Evolutionary conservation across 2,329 filamentous ascomycete genomes (phyloP), one percentile per base, ranked within the genome.

Genomic region (Thielaviopsis cerberus): DNA sequence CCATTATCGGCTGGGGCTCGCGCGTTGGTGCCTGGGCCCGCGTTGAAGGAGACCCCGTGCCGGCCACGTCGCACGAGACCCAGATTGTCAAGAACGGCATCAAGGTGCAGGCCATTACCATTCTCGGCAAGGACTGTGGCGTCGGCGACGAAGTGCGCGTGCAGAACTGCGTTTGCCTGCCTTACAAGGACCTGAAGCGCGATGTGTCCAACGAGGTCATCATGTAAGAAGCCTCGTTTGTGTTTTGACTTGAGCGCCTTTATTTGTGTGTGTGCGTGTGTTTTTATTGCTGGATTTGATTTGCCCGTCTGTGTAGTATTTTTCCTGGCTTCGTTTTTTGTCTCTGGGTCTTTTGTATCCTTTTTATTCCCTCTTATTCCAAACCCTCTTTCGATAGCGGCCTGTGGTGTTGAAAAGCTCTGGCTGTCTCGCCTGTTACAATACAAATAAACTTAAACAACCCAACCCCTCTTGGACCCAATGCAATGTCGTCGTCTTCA

Each of bases 91-190:
- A 96, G 81, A 94, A 96, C 67, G 92, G 92, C 55, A 83, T 97
- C 71, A 97, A 97, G 77, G 92, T 98, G 55, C 92, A 97, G 77
- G 94, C 88, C 71, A 92, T 97, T 68, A 97, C 91, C 53, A 98
- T 97, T 64, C 72, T 98, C 62, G 91, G 91, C 68, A 96, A 97
- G 77, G 92, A 98, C 71, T 97, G 91, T 67, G 81, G 77, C 58
- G 92, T 97, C 27, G 89, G 85, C 3, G 92, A 98, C 66, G 92
- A 97, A 72, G 84, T 97, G 11, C 82, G 89, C 62, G 89, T 98
- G 65, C 91, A 97, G 75, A 97, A 98, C 74, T 98, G 92, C 70
- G 83, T 98, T 61, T 97, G 92, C 74, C 73, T 98, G 74, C 92
- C 92, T 10, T 95, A 90, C 73, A 98, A 98, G 79, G 92, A 97